These are phyloP conservation scores for Microcyclospora tardicrescens DNA, from an alignment of 2,329 filamentous ascomycete species.

Conservation along the genomic window DNA sequence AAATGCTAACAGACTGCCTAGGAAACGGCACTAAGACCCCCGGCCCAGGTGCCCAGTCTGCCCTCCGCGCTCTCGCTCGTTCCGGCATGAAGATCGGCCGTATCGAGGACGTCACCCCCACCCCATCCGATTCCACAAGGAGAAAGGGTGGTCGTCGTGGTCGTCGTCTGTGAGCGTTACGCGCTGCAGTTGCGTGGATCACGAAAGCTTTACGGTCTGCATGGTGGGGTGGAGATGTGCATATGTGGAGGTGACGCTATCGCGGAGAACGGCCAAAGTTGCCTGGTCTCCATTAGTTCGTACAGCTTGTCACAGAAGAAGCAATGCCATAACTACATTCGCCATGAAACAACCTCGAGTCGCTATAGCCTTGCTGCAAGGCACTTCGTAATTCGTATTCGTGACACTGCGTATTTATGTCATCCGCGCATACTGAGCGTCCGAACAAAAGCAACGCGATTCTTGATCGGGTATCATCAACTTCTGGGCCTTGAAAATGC, in stretches of 20 bases:
- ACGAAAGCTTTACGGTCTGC: conserved; percentile 32
- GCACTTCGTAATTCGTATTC: not conserved
- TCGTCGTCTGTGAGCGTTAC: conserved; percentile 74
- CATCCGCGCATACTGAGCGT: no score
- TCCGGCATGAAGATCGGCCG: conserved; percentile 99
- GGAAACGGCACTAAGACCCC: conserved; percentile 99
- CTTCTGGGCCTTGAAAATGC: no score
- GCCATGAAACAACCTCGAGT: not conserved
- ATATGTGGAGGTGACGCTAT: conserved; percentile 22
- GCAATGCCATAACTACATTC: not conserved
- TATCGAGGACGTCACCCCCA: conserved; percentile 99
- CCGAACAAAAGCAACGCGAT: no score
- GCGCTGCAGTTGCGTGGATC: conserved; percentile 58
- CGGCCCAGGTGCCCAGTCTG: conserved; percentile 96
- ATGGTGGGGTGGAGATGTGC: conserved; percentile 2
- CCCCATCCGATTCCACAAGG: conserved; percentile 96
- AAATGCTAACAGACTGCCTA: conserved; percentile 20
- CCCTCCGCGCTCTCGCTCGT: conserved; percentile 95
- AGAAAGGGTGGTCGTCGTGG: conserved; percentile 99
- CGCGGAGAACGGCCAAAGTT: conserved; percentile 26
- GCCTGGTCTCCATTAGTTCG: conserved; percentile 25
- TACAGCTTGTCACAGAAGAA: not conserved
- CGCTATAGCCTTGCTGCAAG: not conserved
- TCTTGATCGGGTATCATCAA: no score
- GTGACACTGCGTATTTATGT: no score